phyloP scores from a whole-genome alignment of 2,329 filamentous ascomycete genomes.

The Paracoccidioides lutzii region DNA sequence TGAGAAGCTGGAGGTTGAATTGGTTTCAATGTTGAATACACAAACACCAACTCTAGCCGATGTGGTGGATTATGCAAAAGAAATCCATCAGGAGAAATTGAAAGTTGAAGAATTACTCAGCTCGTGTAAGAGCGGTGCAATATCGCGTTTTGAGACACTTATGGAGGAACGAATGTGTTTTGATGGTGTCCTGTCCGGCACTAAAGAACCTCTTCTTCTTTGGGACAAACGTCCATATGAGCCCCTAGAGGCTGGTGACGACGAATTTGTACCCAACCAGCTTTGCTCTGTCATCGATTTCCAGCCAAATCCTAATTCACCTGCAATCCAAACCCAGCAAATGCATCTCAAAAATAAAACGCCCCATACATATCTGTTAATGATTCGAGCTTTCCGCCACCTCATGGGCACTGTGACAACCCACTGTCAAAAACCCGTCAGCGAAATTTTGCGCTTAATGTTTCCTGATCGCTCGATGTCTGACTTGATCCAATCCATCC shows the following conservation, averaged over 20 bases:
- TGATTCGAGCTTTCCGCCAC: slow-evolving; percentile 17
- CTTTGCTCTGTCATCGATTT: slow-evolving; percentile 25
- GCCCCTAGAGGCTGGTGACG: slow-evolving; percentile 44
- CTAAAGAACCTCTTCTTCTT: slow-evolving; percentile 39
- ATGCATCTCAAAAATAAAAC: slow-evolving; percentile 10
- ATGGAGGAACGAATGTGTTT: slow-evolving; percentile 1
- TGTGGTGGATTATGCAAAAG: background rate
- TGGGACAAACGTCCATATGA: slow-evolving; percentile 64
- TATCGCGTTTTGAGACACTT: background rate
- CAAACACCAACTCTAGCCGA: background rate
- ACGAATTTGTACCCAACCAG: slow-evolving; percentile 55
- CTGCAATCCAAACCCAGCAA: slow-evolving; percentile 12
- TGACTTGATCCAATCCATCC: slow-evolving; percentile 22
- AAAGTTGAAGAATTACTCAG: background rate
- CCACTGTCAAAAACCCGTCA: slow-evolving; percentile 13
- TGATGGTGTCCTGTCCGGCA: background rate
- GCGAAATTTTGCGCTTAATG: slow-evolving; percentile 16
- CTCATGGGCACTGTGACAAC: slow-evolving; percentile 15
- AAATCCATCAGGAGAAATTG: background rate
- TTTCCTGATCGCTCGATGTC: slow-evolving; percentile 21
- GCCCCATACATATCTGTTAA: slow-evolving; percentile 12
- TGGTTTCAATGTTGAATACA: background rate
- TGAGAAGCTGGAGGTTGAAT: background rate
- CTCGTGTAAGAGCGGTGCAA: background rate
- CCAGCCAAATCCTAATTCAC: slow-evolving; percentile 19